Evolutionary conservation across 2,329 filamentous ascomycete species (phyloP), one percentile per base, ranked within the genome.

Genomic region (Stachybotrys elegans): DNA sequence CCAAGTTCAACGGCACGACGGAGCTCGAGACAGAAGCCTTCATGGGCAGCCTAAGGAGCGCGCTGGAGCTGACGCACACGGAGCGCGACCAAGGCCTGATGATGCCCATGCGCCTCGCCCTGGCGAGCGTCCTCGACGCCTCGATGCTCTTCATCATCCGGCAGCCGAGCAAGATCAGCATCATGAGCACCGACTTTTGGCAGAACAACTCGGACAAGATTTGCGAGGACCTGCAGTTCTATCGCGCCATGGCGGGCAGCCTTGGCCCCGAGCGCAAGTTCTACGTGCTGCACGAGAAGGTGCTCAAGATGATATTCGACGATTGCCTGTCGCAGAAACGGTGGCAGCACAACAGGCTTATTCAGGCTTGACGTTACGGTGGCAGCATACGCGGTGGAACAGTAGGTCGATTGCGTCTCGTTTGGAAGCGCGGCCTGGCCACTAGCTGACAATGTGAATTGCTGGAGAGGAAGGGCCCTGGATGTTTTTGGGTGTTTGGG

Each of bases 111-210:
- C 51, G 59, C 23, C 45, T 65, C 34, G 60, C 57, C 2, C 46
- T 66, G 49, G 60, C 56, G n/a, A 49, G 53, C 4, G 42, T 65
- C 5, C 34, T 65, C 17, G 61, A 65, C 35, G 45, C 43, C 7
- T 36, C 52, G 11, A 40, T 56, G 6, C 52, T 55, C 3, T 40
- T 49, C 11, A 43, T 65, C 9, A 44, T 60, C n/a, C 49, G 52
- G 2, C 56, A 60, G 14, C 49, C 54, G 4, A 32, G 43, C 1
- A 54, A 57, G 13, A 29, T 55, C 22, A 49, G 51, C 23, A 44
- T 62, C 29, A 43, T 64, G 14, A 51, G 43, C 20, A 48, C 55
- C 2, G 25, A 37, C 3, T 44, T 48, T 3, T 65, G 61, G 61
- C 43, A 52, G 13, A 43, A 38, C 3, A 45, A 56, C 13, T 47